These are phyloP conservation scores for Chytriomyces confervae DNA, from an alignment of 192 early-diverging fungal genomes.

Conservation along the genomic window DNA sequence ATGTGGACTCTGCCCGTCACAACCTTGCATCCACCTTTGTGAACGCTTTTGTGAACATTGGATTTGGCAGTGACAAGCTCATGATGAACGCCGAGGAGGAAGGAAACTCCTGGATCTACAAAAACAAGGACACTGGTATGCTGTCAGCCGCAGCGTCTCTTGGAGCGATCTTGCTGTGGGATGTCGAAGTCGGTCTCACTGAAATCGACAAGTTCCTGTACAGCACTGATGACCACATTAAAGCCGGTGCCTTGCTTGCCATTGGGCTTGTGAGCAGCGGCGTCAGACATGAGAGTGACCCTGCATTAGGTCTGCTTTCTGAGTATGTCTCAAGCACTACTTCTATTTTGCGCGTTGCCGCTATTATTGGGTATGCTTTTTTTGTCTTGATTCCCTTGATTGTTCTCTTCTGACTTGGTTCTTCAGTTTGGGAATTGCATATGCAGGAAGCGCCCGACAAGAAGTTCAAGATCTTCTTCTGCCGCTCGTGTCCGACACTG, in stretches of 20 bases:
- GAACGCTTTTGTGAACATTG: constrained; percentile 98
- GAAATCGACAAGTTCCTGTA: constrained; percentile 96
- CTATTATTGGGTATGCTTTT: constrained; percentile 74
- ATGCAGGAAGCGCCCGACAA: constrained; percentile 87
- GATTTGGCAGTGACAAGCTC: constrained; percentile 94
- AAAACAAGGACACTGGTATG: constrained; percentile 98
- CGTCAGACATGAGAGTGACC: constrained; percentile 89
- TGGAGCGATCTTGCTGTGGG: constrained; percentile 93
- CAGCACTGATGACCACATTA: constrained; percentile 85
- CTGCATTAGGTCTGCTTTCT: constrained; percentile 84
- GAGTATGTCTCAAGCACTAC: constrained; percentile 75
- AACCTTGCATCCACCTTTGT: constrained; percentile 98
- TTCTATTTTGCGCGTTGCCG: constrained; percentile 70
- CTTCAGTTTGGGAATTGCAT: constrained; percentile 87
- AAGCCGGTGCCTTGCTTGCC: constrained; percentile 91
- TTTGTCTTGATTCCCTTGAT: too few species aligned
- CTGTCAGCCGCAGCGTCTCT: constrained; percentile 93
- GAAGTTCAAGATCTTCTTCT: constrained; percentile 83
- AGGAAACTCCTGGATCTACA: constrained; percentile 90
- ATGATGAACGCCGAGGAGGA: constrained; percentile 76
- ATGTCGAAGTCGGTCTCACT: constrained; percentile 86
- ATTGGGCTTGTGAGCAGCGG: constrained; percentile 92
- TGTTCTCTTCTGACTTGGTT: constrained; percentile 5
- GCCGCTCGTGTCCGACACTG: constrained; percentile 80
- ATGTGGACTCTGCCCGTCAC: constrained; percentile 91